Evolutionary conservation across 352 stramenopile genomes (phyloP), one percentile per base, ranked within the genome.

Genomic region (Pythium dissimile): DNA sequence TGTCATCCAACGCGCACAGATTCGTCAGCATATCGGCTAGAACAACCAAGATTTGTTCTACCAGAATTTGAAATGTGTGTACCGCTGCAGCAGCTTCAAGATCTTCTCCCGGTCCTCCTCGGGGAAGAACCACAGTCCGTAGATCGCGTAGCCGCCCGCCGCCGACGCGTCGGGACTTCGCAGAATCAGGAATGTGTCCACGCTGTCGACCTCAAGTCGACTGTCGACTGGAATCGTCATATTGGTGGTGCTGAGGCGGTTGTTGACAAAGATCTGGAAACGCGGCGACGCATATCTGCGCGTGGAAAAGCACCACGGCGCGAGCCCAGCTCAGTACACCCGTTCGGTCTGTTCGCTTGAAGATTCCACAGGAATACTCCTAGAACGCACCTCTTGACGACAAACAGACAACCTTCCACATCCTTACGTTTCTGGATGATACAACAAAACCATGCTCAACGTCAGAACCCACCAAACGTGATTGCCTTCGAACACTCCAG

Each of bases 211-310:
- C 49, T 91, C 72, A 5, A 94, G 73, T 54, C 70, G 66, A 26
- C 75, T 81, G 53, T 90, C 75, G 41, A 94, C 62, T 10, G 77
- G 54, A 54, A 94, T 77, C 65, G 77, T 82, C 77, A 94, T 87
- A 60, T 94, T 94, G 43, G 80, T 91, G 47, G 85, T 94, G 62
- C 80, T 94, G 59, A 94, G 53, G n/a, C 85, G 85, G 62, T 94
- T 94, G 64, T 90, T 94, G n/a, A 94, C 81, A 45, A 88, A 88
- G 51, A 94, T 84, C 72, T 94, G 85, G 67, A 91, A 92, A 45
- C 77, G 80, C 28, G 85, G 85, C 20, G 80, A 66, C 42, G 80
- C 80, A 48, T 79, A 86, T 72, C 83, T 92, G 28, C 18, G 20
- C 30, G 53, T 1, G 7, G 1, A 6, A 32, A 30, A 32, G 16